Conservation (phyloP, 257 asterid genomes). For the Osmanthus fragrans region DNA sequence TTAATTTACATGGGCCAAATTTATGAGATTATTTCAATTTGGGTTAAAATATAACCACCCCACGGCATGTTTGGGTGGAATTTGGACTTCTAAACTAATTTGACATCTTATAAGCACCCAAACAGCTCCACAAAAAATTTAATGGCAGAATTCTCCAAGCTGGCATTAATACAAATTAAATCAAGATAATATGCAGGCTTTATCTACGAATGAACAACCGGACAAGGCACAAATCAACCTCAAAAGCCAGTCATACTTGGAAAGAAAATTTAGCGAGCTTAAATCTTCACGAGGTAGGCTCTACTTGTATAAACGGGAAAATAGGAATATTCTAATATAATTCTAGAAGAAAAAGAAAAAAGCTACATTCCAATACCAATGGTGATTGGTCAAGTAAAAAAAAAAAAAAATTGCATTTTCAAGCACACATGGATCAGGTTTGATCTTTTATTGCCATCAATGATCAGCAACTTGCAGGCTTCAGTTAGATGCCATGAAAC, state of each 20-base stretch:
- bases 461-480: neutral
- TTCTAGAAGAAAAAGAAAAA: neutral
- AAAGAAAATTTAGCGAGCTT: neutral
- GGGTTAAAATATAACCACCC: too few relatives aligned
- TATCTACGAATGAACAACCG: too few relatives aligned
- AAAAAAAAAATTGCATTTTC: neutral
- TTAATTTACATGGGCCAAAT: too few relatives aligned
- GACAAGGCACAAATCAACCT: neutral
- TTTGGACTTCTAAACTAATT: too few relatives aligned
- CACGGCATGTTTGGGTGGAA: too few relatives aligned
- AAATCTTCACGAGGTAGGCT: neutral
- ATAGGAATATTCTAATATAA: neutral
- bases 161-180: neutral
- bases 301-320: neutral
- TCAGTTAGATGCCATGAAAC: neutral
- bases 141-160: neutral
- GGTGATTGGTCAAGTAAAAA: neutral
- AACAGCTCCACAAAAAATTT: too few relatives aligned
- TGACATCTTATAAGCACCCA: too few relatives aligned
- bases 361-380: neutral
- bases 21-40: too few relatives aligned
- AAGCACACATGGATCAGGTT: neutral
- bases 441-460: neutral
- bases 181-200: too few relatives aligned
- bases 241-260: neutral